Evolutionary conservation across 805 yeast genomes (phyloP), one percentile per base, ranked within the genome.

Genomic region (Wickerhamiella allomyrinae): DNA sequence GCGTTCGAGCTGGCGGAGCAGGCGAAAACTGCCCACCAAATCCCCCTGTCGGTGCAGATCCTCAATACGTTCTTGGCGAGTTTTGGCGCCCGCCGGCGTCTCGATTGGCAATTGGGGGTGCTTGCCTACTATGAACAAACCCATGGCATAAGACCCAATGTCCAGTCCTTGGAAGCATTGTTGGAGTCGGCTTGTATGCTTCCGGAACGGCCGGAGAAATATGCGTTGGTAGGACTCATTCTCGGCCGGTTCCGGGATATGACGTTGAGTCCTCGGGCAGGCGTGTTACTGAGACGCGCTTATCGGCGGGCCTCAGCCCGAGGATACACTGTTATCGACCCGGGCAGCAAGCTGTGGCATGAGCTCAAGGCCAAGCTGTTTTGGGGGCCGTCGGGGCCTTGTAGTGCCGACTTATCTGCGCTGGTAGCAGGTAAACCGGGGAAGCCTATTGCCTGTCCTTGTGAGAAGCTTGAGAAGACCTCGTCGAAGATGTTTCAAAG

Each of bases 61-160:
- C 20, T 50, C 36, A 42, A 49, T 27, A 35, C 40, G 10, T 42
- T 41, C 25, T 29, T 49, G 39, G 23, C 31, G 2, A 29, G 41
- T 10, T 46, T 50, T 36, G 48, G 42, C 2, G 20, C 25, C 8
- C 39, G 47, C 2, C n/a, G 40, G 17, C 48, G 40, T 20, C 31
- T 51, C 3, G 53, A 48, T 34, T 49, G 49, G 48, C 51, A 43
- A 36, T 36, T 51, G 13, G 53, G 49, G 6, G 8, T 47, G 3
- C 41, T 50, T 4, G 33, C 17, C 10, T 17, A 20, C 19, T 50
- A 46, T 42, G 13, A n/a, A 9, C 14, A 15, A 14, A 13, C 10
- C 15, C 44, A 46, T 4, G 20, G 29, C 3, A 21, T 41, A 6
- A 15, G 14, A 10, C 49, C 51, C 41, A 27, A 41, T 27, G 25